Evolutionary conservation across 202 grass and related monocot genomes (phyloP), one percentile per base, ranked within the genome.

Genomic region (Miscanthus sacchariflorus): DNA sequence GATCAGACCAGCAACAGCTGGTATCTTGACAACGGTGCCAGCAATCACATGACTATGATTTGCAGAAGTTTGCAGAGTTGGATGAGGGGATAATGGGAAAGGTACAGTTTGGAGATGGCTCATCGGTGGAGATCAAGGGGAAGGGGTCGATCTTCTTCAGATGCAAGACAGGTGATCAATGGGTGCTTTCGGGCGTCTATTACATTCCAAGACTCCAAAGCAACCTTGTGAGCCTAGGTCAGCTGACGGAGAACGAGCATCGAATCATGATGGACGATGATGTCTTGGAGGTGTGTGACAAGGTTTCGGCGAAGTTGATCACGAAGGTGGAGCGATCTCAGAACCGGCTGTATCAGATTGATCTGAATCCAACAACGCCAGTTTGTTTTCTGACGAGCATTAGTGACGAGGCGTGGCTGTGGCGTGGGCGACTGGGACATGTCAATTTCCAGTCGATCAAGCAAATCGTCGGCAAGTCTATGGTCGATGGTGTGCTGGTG

Each of bases 401-500:
- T 5, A 54, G 50, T 7, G 50, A 54, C 0, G 1, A 54, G 0
- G 50, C 50, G 0, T 54, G 50, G 50, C 2, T 54, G 5, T 54
- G 50, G 50, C 50, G 19, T 19, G 50, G 50, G 0, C 50, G 50
- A 2, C 17, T 54, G 1, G 50, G 50, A 2, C 50, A 54, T 54
- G 50, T 54, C 0, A 54, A 54, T 0, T 54, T 54, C 0, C 0
- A 7, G 0, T 54, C 50, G 0, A 2, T 54, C 1, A 6, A 54
- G 17, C 50, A 54, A 1, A 6, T 19, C 1, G 15, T 54, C 1
- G 19, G 1, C 0, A 54, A 54, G 50, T 1, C 5, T 0, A 54
- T 54, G 50, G 50, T 54, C 0, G 50, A 15, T 0, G 50, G 50
- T 5, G 50, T 54, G 1, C 50, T 15, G 0, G 0, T 0, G 0